phyloP scores from a whole-genome alignment of 2,329 filamentous ascomycete genomes.

The Acrocalymma vagum region DNA sequence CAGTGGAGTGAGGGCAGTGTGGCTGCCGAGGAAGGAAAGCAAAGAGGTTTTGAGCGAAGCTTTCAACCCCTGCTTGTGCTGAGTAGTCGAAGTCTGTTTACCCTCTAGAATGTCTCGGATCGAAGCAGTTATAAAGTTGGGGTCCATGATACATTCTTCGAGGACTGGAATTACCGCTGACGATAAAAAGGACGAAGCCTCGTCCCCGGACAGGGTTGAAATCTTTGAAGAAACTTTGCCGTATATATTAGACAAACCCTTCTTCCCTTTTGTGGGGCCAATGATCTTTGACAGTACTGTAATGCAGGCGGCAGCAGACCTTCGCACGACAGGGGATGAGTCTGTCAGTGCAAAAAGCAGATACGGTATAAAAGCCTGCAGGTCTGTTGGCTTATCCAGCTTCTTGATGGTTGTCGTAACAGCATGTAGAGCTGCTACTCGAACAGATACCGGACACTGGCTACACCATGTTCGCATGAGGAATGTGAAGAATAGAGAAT shows the following conservation, averaged over 20 bases:
- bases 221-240: conserved; percentile 60
- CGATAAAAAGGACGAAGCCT: conserved; percentile 64
- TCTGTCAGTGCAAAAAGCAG: conserved; percentile 78
- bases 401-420: conserved; percentile 39
- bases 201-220: conserved; percentile 68
- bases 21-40: conserved; percentile 76
- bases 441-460: conserved; percentile 72
- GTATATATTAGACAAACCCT: conserved; percentile 62
- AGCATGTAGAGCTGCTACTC: conserved; percentile 73
- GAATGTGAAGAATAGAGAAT: conserved; percentile 77
- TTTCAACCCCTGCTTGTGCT: conserved; percentile 54
- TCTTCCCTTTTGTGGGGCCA: conserved; percentile 19
- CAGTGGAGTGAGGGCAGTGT: conserved; percentile 74
- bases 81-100: conserved; percentile 47
- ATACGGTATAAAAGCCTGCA: conserved; percentile 87
- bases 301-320: conserved; percentile 75
- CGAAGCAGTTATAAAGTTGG: conserved; percentile 71
- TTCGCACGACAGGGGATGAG: conserved; percentile 76
- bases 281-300: conserved; percentile 29
- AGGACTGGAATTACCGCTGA: conserved; percentile 76
- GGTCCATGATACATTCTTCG: conserved; percentile 87
- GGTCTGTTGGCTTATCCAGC: conserved; percentile 62
- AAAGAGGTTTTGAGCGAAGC: conserved; percentile 71
- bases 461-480: conserved; percentile 79
- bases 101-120: conserved; percentile 70